A percentile compares a stretch with the other conserved stretches of the same genome.
Evolutionary conservation across 192 early-diverging fungal genomes (phyloP).

Genomic region (Rhizophagus sp.): DNA sequence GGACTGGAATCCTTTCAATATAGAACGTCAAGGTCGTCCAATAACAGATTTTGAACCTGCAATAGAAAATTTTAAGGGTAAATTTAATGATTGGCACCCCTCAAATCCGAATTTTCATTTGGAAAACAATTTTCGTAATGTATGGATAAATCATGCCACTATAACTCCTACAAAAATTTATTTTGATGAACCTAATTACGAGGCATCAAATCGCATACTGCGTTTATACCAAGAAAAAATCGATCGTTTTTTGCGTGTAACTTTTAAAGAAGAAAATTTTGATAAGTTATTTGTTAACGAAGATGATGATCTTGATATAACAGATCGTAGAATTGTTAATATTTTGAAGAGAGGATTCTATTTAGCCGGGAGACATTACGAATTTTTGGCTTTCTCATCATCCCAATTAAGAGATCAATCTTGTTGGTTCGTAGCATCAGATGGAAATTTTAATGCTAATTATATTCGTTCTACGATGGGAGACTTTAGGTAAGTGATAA

Average conservation of each 20-base stretch:
- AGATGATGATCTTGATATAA: constrained; percentile 43
- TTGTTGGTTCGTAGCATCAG: constrained; percentile 58
- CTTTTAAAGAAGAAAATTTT: constrained; percentile 66
- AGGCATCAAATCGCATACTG: constrained; percentile 72
- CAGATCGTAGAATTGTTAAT: constrained; percentile 42
- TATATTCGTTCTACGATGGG: constrained; percentile 69
- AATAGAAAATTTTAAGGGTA: background rate
- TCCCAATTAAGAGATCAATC: constrained; percentile 64
- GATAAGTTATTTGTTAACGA: constrained; percentile 37
- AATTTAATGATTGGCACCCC: background rate
- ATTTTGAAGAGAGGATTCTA: constrained; percentile 51
- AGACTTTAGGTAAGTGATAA: constrained; percentile 49
- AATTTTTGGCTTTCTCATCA: constrained; percentile 66
- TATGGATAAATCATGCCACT: constrained; percentile 6
- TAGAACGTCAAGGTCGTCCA: background rate
- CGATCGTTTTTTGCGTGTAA: constrained; percentile 68
- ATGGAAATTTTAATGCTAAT: constrained; percentile 49
- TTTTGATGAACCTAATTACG: constrained; percentile 60
- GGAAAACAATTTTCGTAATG: background rate
- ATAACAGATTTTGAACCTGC: background rate
- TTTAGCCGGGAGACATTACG: constrained; percentile 52
- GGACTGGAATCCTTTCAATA: constrained; percentile 21
- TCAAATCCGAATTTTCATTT: background rate
- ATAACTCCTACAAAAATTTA: constrained; percentile 70
- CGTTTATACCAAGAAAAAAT: constrained; percentile 52